Base-by-base conservation (phyloP, 345 rosid species). In the Brassica cretica region DNA sequence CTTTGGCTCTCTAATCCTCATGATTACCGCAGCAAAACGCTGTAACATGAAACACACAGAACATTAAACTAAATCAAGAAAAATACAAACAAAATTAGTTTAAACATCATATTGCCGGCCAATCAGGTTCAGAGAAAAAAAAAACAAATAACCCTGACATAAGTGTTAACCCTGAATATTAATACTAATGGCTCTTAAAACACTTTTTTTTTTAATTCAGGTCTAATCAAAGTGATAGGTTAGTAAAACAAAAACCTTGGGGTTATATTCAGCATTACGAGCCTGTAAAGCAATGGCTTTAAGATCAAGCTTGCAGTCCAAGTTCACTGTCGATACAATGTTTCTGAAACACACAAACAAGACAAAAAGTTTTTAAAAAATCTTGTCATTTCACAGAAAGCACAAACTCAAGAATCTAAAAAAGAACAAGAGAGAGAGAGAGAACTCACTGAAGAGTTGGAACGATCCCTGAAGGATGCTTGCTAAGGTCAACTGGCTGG, bases 11-110 rank as follows among this genome's bases (percentile, higher is more conserved):
- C 94, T 89, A 18, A 94, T 94, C 85, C 98, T 87, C 98, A 94
- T 94, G 59, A 94, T 91, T 2, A 94, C 97, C 1, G 98, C 98
- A 86, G 98, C 97, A 73, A 94, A 94, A 83, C 97, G 96, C 96
- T 93, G 85, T 55, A 76, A 19, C 65, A 58, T 5, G 30, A 65
- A 44, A 21, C 15, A 75, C 8, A 7, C 56, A 1, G 9, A 4
- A 39, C 44, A 67, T 44, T 72, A 41, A 70, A 75, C 63, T 27
- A 74, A 74, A 32, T 66, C 37, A 19, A 11, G 5, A 71, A 10
- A 35, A 5, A 78, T 49, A 30, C 15, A 33, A 61, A 72, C 62
- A 16, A 15, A 21, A 44, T 11, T 72, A n/a, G 21, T 59, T 3
- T 7, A 1, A 58, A 65, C 8, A 35, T 71, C 9, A 46, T 41